Conservation (phyloP, 1,139 yeast genomes). For the Kazachstania sp. region DNA sequence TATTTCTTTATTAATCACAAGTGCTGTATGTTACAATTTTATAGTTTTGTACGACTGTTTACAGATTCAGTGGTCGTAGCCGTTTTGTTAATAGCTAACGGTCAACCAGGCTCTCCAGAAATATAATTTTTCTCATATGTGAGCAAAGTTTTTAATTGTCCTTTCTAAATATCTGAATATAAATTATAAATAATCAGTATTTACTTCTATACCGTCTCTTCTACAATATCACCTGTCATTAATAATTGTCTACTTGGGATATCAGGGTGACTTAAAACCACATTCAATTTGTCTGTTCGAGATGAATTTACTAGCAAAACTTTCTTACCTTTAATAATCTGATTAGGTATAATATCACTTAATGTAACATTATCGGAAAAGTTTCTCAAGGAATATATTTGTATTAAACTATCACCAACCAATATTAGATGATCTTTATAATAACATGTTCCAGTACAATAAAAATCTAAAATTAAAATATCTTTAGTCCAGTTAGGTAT, state of each 20-base stretch:
- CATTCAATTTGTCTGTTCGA: conserved; percentile 37
- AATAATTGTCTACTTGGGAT: conserved; percentile 57
- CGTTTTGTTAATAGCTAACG: too few species aligned
- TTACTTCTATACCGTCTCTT: too few species aligned
- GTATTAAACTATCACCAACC: conserved; percentile 61
- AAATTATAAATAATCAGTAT: too few species aligned
- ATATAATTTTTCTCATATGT: too few species aligned
- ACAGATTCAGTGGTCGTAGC: too few species aligned
- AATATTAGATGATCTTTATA: conserved; percentile 52
- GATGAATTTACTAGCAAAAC: conserved; percentile 40
- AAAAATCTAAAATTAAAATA: conserved; percentile 54
- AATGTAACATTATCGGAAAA: conserved; percentile 14
- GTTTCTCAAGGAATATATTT: conserved; percentile 50
- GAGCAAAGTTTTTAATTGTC: too few species aligned
- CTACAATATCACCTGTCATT: conserved; percentile 21
- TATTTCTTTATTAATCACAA: too few species aligned
- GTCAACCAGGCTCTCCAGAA: too few species aligned
- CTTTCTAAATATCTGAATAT: too few species aligned
- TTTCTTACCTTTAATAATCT: conserved; percentile 67
- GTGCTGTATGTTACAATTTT: too few species aligned
- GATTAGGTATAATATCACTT: conserved; percentile 42
- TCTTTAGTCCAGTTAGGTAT: conserved; percentile 44
- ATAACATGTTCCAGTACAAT: conserved; percentile 50
- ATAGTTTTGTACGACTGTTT: conserved; percentile 3
- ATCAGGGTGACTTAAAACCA: conserved; percentile 65